phyloP scores from a whole-genome alignment of 108 stramenopile genomes.

The Skeletonema costatum region DNA sequence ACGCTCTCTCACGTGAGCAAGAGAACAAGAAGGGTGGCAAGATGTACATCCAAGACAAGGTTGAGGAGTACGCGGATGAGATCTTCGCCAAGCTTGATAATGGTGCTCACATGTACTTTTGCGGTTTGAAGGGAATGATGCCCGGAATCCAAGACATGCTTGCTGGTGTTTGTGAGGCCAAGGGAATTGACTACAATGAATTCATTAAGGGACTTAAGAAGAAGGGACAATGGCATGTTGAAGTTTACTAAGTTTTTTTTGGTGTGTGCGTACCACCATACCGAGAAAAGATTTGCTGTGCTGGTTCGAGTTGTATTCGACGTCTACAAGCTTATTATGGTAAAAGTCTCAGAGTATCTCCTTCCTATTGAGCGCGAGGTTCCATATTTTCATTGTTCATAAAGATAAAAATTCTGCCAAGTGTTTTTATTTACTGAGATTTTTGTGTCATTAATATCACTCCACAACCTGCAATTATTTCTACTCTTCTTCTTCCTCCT shows the following conservation, averaged over 20 bases:
- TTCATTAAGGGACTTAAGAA: slow-evolving; percentile 89
- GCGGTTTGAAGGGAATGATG: slow-evolving; percentile 98
- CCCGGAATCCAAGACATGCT: slow-evolving; percentile 96
- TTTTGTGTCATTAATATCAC: too few relatives aligned
- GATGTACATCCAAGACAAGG: slow-evolving; percentile 99
- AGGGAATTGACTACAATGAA: slow-evolving; percentile 88
- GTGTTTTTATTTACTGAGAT: background rate
- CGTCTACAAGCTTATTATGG: background rate
- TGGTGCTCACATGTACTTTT: slow-evolving; percentile 98
- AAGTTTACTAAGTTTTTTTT: slow-evolving; percentile 70
- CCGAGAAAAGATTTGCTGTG: background rate
- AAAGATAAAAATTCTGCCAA: background rate
- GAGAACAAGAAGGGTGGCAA: slow-evolving; percentile 94
- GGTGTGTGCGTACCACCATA: background rate
- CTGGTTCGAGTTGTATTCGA: background rate
- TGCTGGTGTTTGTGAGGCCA: slow-evolving; percentile 76
- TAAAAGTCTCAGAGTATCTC: background rate
- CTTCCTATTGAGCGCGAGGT: background rate
- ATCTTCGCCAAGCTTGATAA: slow-evolving; percentile 87
- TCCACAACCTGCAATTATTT: background rate
- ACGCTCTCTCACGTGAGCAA: slow-evolving; percentile 96
- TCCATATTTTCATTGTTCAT: slow-evolving; percentile 3
- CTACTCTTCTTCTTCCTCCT: slow-evolving; percentile 3
- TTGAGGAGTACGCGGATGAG: slow-evolving; percentile 96
- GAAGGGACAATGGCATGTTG: slow-evolving; percentile 92